Evolutionary conservation across 768 basidiomycete genomes (phyloP).

Genomic region (Mycena filopes): DNA sequence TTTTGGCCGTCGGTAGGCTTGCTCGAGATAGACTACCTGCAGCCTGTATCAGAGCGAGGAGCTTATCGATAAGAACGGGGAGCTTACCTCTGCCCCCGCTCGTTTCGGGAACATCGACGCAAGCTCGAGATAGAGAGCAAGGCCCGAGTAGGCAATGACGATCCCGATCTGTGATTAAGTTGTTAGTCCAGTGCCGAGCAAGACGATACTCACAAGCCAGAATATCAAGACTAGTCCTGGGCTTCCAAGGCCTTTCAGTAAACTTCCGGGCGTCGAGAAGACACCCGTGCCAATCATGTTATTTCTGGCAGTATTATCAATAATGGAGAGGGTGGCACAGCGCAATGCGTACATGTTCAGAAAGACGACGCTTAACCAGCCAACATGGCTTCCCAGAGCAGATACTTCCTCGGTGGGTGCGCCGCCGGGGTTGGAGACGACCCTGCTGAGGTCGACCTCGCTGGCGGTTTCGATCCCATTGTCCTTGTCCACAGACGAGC

Average conservation of each 20-base stretch:
- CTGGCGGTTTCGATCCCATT: constrained; percentile 11
- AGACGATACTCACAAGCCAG: constrained; percentile 47
- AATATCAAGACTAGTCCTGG: constrained; percentile 52
- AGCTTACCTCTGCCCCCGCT: constrained; percentile 59
- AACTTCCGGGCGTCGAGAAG: constrained; percentile 41
- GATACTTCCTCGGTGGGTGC: constrained; percentile 23
- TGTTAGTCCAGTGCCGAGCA: background rate
- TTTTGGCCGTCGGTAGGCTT: constrained; percentile 55
- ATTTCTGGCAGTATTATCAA: constrained; percentile 28
- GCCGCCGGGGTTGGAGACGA: constrained; percentile 22
- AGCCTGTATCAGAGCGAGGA: constrained; percentile 11
- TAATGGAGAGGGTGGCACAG: background rate
- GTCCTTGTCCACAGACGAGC: constrained; percentile 9
- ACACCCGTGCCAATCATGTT: constrained; percentile 52
- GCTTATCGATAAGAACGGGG: constrained; percentile 46
- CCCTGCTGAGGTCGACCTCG: constrained; percentile 4
- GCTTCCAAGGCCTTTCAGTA: constrained; percentile 49
- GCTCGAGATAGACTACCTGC: constrained; percentile 29
- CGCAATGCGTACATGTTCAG: constrained; percentile 14
- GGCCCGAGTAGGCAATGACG: constrained; percentile 37
- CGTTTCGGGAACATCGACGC: constrained; percentile 60
- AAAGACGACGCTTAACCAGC: constrained; percentile 21
- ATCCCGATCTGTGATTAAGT: constrained; percentile 14
- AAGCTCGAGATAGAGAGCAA: constrained; percentile 56
- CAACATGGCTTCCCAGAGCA: constrained; percentile 18